Base-by-base conservation (phyloP, 495 filamentous ascomycete genomes). In the Aeminium ludgeri region DNA sequence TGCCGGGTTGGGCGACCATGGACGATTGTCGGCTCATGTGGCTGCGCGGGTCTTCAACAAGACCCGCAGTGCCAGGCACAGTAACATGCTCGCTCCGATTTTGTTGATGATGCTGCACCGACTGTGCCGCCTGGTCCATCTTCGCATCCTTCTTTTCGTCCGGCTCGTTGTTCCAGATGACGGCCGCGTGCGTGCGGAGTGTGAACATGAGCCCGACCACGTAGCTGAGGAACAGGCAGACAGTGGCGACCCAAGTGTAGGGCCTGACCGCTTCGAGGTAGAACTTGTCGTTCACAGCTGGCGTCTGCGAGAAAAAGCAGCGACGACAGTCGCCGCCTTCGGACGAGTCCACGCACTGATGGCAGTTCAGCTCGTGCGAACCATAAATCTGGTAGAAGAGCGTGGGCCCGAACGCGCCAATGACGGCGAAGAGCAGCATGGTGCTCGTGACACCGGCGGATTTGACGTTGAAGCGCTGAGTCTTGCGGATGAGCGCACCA, bases 331-430 rank as follows among this genome's bases (percentile, higher is more conserved):
- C 85, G 5, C 28, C n/a, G 15, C 41, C 33, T 7, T 16, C 27
- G 18, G 16, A 11, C 3, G 10, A 10, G 16, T 34, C 40, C 33
- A 13, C n/a, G 61, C 89, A 97, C 44, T 77, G 70, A 56, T 78
- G 74, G 58, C 89, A 97, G 39, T 78, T 86, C 25, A 97, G 67
- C 64, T 97, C 86, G 56, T 97, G 91, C 43, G 86, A 92, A 43
- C 89, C 89, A 62, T 94, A 96, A 32, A 99, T 94, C 52, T 96
- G 86, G 60, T 95, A 99, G 62, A 99, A 99, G n/a, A 96, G 66
- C 0, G 89, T 96, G 4, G 89, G 89, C 1, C 86, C 78, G 64
- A 99, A 96, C n/a, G 86, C 86, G 40, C 82, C 91, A 55, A 99
- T 87, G 18, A 91, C 79, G 38, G 87, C 86, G 57, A 99, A 99